Evolutionary conservation across 495 filamentous ascomycete genomes (phyloP), one percentile per base, ranked within the genome.

Genomic region (Penicillium goetzii): DNA sequence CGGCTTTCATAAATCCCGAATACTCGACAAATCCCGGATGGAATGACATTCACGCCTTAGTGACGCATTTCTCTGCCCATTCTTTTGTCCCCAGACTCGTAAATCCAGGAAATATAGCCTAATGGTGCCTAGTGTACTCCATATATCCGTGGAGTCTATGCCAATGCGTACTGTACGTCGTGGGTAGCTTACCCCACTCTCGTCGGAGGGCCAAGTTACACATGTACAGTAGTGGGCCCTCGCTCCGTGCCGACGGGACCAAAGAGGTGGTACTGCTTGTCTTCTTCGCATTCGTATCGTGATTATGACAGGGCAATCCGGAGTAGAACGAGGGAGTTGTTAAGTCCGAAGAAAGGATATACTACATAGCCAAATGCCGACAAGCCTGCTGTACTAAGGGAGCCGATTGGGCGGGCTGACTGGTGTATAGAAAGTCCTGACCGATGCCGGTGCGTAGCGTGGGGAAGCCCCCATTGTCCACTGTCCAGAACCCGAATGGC

Each of bases 371-470:
- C 41, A n/a, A 43, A 43, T 43, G n/a, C 41, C 19, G 41, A 43
- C 41, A 43, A 43, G 41, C 8, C 41, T 43, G 41, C n/a, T 43
- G 6, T 43, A 6, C 21, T 19, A 6, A n/a, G n/a, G 41, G 10
- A 19, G 41, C 41, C n/a, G 41, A 43, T 19, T 7, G 9, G n/a
- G 7, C n/a, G 41, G 41, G 8, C n/a, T 19, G 41, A 11, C 17
- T 10, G n/a, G 34, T 41, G 10, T 19, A 3, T 33, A n/a, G 34
- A 41, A 14, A 17, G 15, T 9, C 21, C 19, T n/a, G 19, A 10
- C 23, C 54, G 33, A 56, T 25, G 34, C 54, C 33, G 34, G 54
- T 26, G 34, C 34, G 25, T 56, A 41, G 54, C 53, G 33, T 56
- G 54, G 54, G 54, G 54, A 8, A 56, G 21, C 30, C 19, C 5